Conservation (phyloP, 1,139 yeast genomes). For the Candida freyschussii region DNA sequence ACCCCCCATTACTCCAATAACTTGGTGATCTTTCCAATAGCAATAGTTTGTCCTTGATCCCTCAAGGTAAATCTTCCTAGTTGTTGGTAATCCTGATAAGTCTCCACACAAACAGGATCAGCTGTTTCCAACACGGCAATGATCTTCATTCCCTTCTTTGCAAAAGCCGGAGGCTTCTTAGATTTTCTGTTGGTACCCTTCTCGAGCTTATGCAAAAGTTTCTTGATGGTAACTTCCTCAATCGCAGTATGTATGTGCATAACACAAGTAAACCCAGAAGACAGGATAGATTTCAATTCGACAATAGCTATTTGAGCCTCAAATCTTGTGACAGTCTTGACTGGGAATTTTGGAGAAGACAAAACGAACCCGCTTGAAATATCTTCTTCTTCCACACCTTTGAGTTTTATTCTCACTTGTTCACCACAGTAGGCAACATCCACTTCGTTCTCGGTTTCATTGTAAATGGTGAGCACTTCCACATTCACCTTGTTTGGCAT, state of each 20-base stretch:
- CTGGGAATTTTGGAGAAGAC: constrained; percentile 82
- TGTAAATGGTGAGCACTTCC: constrained; percentile 82
- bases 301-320: constrained; percentile 97
- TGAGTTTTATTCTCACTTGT: constrained; percentile 88
- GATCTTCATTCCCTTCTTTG: constrained; percentile 98
- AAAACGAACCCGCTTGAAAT: constrained; percentile 87
- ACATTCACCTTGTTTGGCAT: constrained; percentile 89
- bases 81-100: constrained; percentile 88
- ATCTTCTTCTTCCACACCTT: constrained; percentile 97
- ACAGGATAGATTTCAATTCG: constrained; percentile 87
- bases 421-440: constrained; percentile 92
- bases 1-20: constrained; percentile 39
- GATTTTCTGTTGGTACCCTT: constrained; percentile 96
- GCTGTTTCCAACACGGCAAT: constrained; percentile 84
- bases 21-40: constrained; percentile 93
- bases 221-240: constrained; percentile 83
- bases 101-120: constrained; percentile 89
- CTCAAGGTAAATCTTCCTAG: constrained; percentile 96
- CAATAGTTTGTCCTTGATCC: constrained; percentile 97
- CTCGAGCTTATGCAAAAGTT: constrained; percentile 86
- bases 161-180: constrained; percentile 96
- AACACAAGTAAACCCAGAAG: constrained; percentile 95
- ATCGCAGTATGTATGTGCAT: constrained; percentile 99
- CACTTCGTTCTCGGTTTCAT: constrained; percentile 95
- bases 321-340: constrained; percentile 82